Conservation (phyloP, 352 stramenopile species). For the Pythium aphanidermatum region DNA sequence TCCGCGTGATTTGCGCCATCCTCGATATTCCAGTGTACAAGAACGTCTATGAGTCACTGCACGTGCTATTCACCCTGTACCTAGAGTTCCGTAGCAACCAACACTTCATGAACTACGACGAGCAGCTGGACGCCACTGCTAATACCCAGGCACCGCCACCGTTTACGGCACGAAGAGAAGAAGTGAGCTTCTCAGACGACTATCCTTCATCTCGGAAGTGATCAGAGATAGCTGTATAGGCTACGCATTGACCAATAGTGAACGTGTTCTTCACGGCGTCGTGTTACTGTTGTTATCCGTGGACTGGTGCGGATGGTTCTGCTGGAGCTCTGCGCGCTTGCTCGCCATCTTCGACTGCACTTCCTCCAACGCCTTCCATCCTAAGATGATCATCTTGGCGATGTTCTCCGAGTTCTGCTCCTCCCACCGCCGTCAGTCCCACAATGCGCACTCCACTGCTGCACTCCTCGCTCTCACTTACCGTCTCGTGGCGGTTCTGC, state of each 20-base stretch:
- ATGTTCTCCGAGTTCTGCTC: slow-evolving; percentile 65
- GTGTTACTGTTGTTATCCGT: neutral
- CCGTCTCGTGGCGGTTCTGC: slow-evolving; percentile 63
- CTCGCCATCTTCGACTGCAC: slow-evolving; percentile 62
- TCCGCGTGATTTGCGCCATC: slow-evolving; percentile 88
- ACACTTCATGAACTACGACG: slow-evolving; percentile 89
- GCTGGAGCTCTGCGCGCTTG: slow-evolving; percentile 18
- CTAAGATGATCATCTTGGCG: slow-evolving; percentile 70
- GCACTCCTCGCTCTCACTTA: slow-evolving; percentile 17
- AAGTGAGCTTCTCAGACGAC: slow-evolving; percentile 25
- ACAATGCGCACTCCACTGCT: neutral
- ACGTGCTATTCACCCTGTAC: slow-evolving; percentile 94
- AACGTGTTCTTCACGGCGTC: slow-evolving; percentile 3
- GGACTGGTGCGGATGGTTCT: slow-evolving; percentile 5
- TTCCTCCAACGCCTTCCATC: slow-evolving; percentile 72
- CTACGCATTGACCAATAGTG: no score
- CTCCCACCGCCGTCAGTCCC: neutral
- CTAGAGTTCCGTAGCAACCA: slow-evolving; percentile 90
- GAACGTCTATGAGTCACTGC: slow-evolving; percentile 92
- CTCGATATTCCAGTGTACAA: slow-evolving; percentile 94
- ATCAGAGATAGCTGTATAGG: neutral
- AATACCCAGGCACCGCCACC: slow-evolving; percentile 18
- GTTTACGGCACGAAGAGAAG: slow-evolving; percentile 31
- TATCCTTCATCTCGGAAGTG: slow-evolving; percentile 36
- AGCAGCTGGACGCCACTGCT: slow-evolving; percentile 29